Evolutionary conservation across 1,139 yeast species (phyloP).

Genomic region (Sugiyamaella japonica): DNA sequence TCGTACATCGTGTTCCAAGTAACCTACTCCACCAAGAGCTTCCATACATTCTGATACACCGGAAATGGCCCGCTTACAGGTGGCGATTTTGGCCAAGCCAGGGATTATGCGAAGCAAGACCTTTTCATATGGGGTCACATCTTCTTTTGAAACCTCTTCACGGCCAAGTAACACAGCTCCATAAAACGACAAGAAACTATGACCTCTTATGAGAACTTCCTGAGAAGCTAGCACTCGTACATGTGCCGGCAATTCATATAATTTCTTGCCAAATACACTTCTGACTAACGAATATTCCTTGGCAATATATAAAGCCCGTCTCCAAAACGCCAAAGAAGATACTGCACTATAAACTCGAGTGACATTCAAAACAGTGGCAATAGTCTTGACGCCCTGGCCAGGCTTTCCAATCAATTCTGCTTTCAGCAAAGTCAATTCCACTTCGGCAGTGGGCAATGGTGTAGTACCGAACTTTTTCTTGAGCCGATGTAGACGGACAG

Average conservation of each 20-base stretch:
- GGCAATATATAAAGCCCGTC: conserved; percentile 38
- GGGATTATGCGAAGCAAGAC: conserved; percentile 33
- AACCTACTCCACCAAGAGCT: conserved; percentile 40
- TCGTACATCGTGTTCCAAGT: conserved; percentile 36
- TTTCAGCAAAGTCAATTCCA: conserved; percentile 32
- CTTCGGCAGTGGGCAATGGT: conserved; percentile 40
- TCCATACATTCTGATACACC: conserved; percentile 40
- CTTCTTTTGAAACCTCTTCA: conserved; percentile 25
- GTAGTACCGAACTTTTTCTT: conserved; percentile 39
- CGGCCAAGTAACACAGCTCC: conserved; percentile 36
- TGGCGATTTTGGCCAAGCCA: conserved; percentile 35
- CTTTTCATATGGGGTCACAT: conserved; percentile 23
- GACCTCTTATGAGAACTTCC: conserved; percentile 31
- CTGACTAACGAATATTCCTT: conserved; percentile 35
- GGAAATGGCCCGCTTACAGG: conserved; percentile 33
- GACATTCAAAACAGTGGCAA: conserved; percentile 36
- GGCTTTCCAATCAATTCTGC: conserved; percentile 34
- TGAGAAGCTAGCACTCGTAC: conserved; percentile 33
- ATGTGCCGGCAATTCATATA: conserved; percentile 33
- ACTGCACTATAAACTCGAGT: conserved; percentile 36
- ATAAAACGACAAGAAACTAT: conserved; percentile 31
- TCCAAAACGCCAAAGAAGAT: conserved; percentile 31
- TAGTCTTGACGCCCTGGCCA: conserved; percentile 37
- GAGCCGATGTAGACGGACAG: conserved; percentile 34
- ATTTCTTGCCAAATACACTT: conserved; percentile 33